Percentiles rank a stretch among this genome's conserved stretches.
Evolutionary conservation across 768 basidiomycete species (phyloP).

Genomic region (Agaricus subrufescens): DNA sequence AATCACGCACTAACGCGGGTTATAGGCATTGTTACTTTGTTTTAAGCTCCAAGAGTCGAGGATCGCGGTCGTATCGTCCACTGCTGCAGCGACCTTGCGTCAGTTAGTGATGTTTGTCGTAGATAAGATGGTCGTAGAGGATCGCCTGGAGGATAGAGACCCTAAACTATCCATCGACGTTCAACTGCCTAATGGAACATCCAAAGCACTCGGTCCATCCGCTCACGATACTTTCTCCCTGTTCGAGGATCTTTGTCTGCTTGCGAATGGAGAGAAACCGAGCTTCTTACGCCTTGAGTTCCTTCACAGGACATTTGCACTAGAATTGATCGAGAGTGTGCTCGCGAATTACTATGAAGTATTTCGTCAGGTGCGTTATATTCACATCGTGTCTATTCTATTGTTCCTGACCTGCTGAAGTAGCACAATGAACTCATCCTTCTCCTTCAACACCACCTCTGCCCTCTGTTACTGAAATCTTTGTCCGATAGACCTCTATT

Average conservation of each 20-base stretch:
- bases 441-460: conserved; percentile 86
- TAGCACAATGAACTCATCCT: conserved; percentile 82
- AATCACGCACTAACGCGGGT: background rate
- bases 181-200: conserved; percentile 64
- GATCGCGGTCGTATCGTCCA: conserved; percentile 94
- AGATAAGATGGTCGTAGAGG: conserved; percentile 87
- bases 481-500: conserved; percentile 81
- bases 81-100: conserved; percentile 92
- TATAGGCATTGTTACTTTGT: conserved; percentile 83
- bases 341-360: conserved; percentile 88
- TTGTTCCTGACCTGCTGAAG: background rate
- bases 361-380: conserved; percentile 63
- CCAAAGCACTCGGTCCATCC: conserved; percentile 62
- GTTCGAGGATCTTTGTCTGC: conserved; percentile 88
- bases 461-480: conserved; percentile 82
- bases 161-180: conserved; percentile 34
- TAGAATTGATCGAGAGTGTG: conserved; percentile 97
- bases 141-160: conserved; percentile 38
- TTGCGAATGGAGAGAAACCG: conserved; percentile 79
- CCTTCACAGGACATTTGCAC: conserved; percentile 88
- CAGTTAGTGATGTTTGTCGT: conserved; percentile 98
- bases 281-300: conserved; percentile 76
- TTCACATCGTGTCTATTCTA: background rate
- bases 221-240: conserved; percentile 83
- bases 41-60: conserved; percentile 95